These are phyloP conservation scores for Ceratocystis huliohia DNA, from an alignment of 2,329 filamentous ascomycete genomes.

Conservation along the genomic window DNA sequence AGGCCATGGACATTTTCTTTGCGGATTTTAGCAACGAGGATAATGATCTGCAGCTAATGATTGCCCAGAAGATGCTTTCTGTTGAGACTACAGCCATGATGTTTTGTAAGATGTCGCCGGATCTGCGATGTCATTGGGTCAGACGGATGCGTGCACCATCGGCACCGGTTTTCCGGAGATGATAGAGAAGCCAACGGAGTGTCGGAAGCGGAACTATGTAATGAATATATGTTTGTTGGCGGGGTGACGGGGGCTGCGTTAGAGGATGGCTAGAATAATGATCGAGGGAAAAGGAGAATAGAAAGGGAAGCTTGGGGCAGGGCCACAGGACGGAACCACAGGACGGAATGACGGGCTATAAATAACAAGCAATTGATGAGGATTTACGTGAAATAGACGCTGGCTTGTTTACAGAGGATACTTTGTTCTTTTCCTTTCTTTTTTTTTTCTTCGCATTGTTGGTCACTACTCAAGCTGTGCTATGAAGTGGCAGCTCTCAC, in stretches of 20 bases:
- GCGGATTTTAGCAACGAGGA: slow-evolving; percentile 45
- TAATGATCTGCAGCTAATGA: slow-evolving; percentile 45
- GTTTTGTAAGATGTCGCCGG: slow-evolving; percentile 47
- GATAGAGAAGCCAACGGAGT: not conserved
- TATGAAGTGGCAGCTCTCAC: not conserved
- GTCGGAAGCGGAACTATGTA: not conserved
- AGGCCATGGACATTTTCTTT: slow-evolving; percentile 48
- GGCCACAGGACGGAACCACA: not conserved
- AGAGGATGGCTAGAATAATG: too few species aligned
- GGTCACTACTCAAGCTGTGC: too few species aligned
- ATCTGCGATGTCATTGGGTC: slow-evolving; percentile 44
- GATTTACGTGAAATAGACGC: not conserved
- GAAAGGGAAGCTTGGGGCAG: not conserved
- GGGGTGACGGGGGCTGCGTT: not conserved
- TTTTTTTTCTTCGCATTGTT: too few species aligned
- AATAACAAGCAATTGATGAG: too few species aligned
- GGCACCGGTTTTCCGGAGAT: not conserved
- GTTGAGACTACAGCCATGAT: slow-evolving; percentile 49
- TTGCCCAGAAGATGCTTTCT: slow-evolving; percentile 45
- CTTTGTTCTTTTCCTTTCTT: too few species aligned
- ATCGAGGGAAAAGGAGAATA: not conserved
- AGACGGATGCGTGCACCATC: slow-evolving; percentile 25
- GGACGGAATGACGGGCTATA: not conserved
- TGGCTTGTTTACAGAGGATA: not conserved
- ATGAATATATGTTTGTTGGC: not conserved